Conservation (phyloP, 345 rosid genomes). For the Cardamine resedifolia region DNA sequence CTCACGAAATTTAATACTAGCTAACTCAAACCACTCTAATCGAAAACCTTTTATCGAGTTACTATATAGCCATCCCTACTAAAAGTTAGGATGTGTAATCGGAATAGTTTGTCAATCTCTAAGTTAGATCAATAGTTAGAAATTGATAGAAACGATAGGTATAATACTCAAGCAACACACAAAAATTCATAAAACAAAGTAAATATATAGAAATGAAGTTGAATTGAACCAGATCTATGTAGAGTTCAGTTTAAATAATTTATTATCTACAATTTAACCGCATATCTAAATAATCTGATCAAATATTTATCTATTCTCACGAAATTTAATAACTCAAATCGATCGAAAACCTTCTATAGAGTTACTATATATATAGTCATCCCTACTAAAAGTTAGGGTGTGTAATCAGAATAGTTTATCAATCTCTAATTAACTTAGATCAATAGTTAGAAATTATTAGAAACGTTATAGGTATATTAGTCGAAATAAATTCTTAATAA, state of each 20-base stretch:
- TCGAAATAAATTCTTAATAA: neutral
- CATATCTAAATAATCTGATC: neutral
- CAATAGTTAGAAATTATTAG: neutral
- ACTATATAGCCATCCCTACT: neutral
- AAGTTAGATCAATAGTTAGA: neutral
- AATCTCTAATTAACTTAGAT: conserved; percentile 1
- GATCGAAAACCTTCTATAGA: neutral
- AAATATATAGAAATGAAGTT: neutral
- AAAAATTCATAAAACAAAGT: neutral
- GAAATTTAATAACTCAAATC: neutral
- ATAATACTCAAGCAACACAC: neutral
- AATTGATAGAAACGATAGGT: neutral
- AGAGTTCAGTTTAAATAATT: neutral
- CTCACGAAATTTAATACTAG: neutral
- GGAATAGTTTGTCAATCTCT: neutral
- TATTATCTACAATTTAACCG: neutral
- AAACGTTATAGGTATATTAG: neutral
- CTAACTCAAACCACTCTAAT: neutral
- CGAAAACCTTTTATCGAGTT: too few species aligned
- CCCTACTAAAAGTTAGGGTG: neutral
- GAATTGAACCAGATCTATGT: neutral
- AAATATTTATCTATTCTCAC: neutral
- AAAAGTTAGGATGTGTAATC: neutral
- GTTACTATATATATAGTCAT: neutral
- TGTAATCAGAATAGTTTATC: neutral